Conservation (phyloP, 2,329 filamentous ascomycete genomes). For the Immersiporthe knoxdaviesiana region DNA sequence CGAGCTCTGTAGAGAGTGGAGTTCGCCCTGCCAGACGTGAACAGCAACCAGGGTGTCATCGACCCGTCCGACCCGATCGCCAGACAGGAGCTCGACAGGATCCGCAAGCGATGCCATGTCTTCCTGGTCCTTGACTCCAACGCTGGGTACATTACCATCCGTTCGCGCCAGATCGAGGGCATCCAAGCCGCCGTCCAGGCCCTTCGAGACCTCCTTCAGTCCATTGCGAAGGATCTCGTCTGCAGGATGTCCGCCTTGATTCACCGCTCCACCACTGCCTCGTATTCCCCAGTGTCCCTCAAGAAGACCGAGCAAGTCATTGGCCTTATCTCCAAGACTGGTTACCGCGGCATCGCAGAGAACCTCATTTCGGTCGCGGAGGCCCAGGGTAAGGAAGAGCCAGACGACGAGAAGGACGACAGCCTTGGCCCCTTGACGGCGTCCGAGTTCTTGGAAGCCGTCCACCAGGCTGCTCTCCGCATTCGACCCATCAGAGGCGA, state of each 20-base stretch:
- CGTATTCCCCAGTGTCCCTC: not conserved
- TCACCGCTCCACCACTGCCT: constrained; percentile 8
- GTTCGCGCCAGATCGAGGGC: not conserved
- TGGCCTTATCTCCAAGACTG: not conserved
- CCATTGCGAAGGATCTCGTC: constrained; percentile 16
- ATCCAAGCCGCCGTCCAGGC: constrained; percentile 16
- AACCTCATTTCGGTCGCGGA: not conserved
- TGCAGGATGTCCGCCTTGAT: constrained; percentile 1
- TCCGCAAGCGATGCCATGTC: constrained; percentile 16
- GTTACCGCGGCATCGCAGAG: constrained; percentile 3
- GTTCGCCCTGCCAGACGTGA: constrained; percentile 17
- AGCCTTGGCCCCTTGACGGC: not conserved
- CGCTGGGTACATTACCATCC: constrained; percentile 6
- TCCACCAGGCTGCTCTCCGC: constrained; percentile 20
- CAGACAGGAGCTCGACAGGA: constrained; percentile 3
- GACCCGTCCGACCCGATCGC: constrained; percentile 16
- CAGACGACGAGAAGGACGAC: not conserved
- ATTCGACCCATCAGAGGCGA: constrained; percentile 22
- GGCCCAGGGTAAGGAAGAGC: not conserved
- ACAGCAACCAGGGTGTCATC: constrained; percentile 9
- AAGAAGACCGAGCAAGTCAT: constrained; percentile 4
- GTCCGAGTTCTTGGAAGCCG: not conserved
- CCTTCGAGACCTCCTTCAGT: constrained; percentile 17
- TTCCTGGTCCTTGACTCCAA: constrained; percentile 9
- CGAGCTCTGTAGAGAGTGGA: constrained; percentile 12